Base-by-base conservation (phyloP, 2,329 filamentous ascomycete species). In the Botrytis fabae region DNA sequence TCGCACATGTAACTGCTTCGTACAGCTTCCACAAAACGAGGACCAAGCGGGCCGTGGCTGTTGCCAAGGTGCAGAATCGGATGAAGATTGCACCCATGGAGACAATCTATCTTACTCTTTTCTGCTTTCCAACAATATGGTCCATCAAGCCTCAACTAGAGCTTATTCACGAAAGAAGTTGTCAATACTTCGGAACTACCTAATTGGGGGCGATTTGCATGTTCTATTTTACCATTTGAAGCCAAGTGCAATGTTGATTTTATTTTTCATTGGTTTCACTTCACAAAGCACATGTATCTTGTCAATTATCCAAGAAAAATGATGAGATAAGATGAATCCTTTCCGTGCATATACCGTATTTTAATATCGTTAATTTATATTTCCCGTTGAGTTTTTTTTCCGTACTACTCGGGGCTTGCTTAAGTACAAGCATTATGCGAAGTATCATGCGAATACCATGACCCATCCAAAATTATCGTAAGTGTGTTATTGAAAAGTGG, bases 101-200 rank as follows among this genome's bases (percentile, higher is more conserved):
- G 54, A 72, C 68, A 59, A 69, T 35, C 54, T 61, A 42, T 22
- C 61, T 65, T 59, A 69, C 70, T 8, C 35, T 16, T 61, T 72
- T 66, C 32, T 44, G 18, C 46, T 72, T 59, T 68, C 64, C 70
- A 57, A 72, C 65, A 57, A 42, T 57, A 44, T 69, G 65, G 65
- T 57, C 64, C 63, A 38, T 72, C 40, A 46, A 57, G 54, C 40
- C 51, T 64, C 38, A 69, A 68, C 44, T 35, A 18, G 48, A 69
- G 70, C 70, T 69, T 69, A 51, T 69, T 69, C 35, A 68, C 57
- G 18, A 40, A 44, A 46, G 42, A 12, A 16, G 42, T n/a, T 48
- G 48, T 69, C 70, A 72, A 72, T 72, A 69, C 70, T 72, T 72
- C 70, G 63, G 70, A 72, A 60, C 40, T 69, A 51, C 70, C 70